Base-by-base conservation (phyloP, 345 rosid species). In the Aegle marmelos region DNA sequence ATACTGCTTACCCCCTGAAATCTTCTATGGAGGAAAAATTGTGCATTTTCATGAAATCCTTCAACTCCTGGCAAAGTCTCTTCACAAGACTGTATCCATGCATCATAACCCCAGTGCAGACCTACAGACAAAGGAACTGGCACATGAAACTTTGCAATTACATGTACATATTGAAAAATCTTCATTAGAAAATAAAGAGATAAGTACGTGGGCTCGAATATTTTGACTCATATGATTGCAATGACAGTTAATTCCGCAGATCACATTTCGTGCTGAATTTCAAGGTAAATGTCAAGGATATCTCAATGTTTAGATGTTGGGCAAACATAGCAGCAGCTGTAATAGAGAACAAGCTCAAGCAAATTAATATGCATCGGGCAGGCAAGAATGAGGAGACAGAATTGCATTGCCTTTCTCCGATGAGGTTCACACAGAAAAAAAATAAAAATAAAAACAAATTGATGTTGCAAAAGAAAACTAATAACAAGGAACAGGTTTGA, bases 61-160 rank as follows among this genome's bases (percentile, higher is more conserved):
- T 82, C 74, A 96, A 91, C 86, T 94, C 98, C 0, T 81, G 82
- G 57, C 90, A 87, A 41, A 96, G 91, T 72, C 90, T 89, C 91
- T 96, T 96, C 60, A 96, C 98, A 34, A 94, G 87, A 73, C 95
- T 90, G 76, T 96, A 92, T 24, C 99, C 98, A 54, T 96, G 99
- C 93, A 96, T 90, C 99, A 96, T 94, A 67, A 94, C 98, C 13
- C 98, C 99, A 0, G 99, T 92, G 82, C 99, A 96, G 16, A 94
- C 98, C 98, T 96, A 79, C 63, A 78, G 76, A 66, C 58, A 70
- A 34, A 56, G 68, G 60, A 9, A 19, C 61, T 65, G 25, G 50
- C n/a, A 9, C 31, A 33, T 41, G 21, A 19, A 63, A 48, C 16
- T 7, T 4, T 59, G 62, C 7, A 54, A 57, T 16, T 50, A 50